Conservation (phyloP, 371 early-diverging fungal genomes). For the Mortierella sp. region DNA sequence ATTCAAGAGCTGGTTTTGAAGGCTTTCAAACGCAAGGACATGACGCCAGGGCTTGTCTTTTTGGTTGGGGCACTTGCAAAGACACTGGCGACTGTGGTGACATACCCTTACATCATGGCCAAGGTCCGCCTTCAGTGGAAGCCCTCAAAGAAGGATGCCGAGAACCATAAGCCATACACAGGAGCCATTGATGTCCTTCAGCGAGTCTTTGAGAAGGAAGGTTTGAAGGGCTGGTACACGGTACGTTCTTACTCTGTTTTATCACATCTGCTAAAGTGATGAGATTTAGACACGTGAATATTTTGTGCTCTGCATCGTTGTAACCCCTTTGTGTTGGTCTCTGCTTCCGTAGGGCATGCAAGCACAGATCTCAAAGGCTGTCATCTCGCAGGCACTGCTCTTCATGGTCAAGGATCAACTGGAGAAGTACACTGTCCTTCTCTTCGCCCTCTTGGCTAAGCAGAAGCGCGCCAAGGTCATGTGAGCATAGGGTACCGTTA, state of each 20-base stretch:
- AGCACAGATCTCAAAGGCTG: slow-evolving; percentile 96
- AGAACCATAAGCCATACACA: slow-evolving; percentile 73
- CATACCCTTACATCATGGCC: slow-evolving; percentile 98
- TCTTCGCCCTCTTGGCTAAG: slow-evolving; percentile 59
- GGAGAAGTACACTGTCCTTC: slow-evolving; percentile 70
- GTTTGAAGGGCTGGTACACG: slow-evolving; percentile 93
- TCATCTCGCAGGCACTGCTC: slow-evolving; percentile 93
- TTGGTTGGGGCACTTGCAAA: slow-evolving; percentile 92
- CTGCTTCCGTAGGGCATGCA: slow-evolving; percentile 83
- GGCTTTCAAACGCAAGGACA: slow-evolving; percentile 50
- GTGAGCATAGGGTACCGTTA: slow-evolving; percentile 18
- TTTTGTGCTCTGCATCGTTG: neutral
- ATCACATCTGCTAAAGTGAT: neutral
- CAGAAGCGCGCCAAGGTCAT: slow-evolving; percentile 46
- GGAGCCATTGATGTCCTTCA: slow-evolving; percentile 89
- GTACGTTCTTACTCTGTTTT: slow-evolving; percentile 58
- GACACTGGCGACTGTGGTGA: slow-evolving; percentile 88
- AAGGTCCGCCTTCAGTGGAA: slow-evolving; percentile 97
- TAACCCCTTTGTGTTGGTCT: neutral
- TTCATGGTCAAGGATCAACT: slow-evolving; percentile 95
- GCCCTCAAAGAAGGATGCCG: slow-evolving; percentile 74
- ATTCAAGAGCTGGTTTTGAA: slow-evolving; percentile 75
- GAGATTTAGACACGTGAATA: neutral
- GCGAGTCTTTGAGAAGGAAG: slow-evolving; percentile 83
- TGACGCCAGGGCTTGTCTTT: slow-evolving; percentile 86